Evolutionary conservation across 192 early-diverging fungal species (phyloP).

Genomic region (Backusella morwellensis): DNA sequence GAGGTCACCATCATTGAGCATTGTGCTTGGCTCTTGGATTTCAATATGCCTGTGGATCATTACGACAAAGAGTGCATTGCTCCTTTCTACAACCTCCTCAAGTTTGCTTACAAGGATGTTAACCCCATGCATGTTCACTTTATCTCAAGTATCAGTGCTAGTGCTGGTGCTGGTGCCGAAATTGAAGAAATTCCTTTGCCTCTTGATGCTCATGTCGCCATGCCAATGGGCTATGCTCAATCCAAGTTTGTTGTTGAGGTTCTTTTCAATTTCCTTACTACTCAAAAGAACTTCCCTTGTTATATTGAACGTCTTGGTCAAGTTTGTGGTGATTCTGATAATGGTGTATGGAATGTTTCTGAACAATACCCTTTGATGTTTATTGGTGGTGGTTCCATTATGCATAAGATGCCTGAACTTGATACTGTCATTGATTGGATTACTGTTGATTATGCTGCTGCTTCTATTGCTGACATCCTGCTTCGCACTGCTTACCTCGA

Average conservation of each 20-base stretch:
- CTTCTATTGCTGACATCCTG: constrained; percentile 26
- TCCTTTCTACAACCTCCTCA: constrained; percentile 27
- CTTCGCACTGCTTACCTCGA: not conserved
- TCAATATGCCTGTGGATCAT: constrained; percentile 31
- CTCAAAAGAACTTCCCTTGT: constrained; percentile 21
- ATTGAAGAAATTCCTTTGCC: constrained; percentile 24
- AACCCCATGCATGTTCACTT: constrained; percentile 31
- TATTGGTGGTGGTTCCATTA: constrained; percentile 20
- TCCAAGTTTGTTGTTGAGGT: constrained; percentile 34
- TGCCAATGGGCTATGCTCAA: constrained; percentile 36
- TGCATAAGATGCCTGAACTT: constrained; percentile 30
- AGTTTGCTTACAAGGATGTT: constrained; percentile 17
- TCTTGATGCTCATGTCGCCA: constrained; percentile 16
- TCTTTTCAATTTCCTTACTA: constrained; percentile 18
- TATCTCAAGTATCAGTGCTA: constrained; percentile 30
- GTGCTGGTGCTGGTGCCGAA: not conserved
- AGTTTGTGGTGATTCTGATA: constrained; percentile 24
- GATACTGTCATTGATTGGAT: constrained; percentile 33
- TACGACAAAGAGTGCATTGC: constrained; percentile 29
- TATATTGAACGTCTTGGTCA: constrained; percentile 35
- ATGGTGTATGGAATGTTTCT: constrained; percentile 32
- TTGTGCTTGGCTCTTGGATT: constrained; percentile 39
- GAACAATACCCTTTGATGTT: constrained; percentile 31
- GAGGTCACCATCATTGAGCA: constrained; percentile 35
- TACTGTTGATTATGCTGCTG: constrained; percentile 27